Percentiles rank a stretch among this genome's conserved stretches.
These are phyloP conservation scores for Fusarium liriodendri DNA, from an alignment of 2,329 filamentous ascomycete genomes.

Conservation along the genomic window DNA sequence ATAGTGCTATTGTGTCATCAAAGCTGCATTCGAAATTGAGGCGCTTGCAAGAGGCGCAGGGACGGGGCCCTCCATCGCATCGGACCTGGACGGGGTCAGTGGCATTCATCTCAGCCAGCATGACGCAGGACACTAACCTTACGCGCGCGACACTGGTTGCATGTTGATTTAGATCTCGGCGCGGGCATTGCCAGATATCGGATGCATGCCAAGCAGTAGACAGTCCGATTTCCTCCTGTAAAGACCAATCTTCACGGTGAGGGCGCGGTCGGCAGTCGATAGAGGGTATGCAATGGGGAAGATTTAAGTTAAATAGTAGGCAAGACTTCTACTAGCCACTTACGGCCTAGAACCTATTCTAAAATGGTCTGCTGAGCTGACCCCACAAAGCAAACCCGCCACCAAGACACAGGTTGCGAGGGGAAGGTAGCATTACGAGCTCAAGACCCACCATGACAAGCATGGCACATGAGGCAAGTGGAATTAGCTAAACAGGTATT, in stretches of 20 bases:
- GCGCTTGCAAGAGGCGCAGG: slow-evolving; percentile 62
- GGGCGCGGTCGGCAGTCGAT: background rate
- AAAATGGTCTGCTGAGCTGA: too few relatives aligned
- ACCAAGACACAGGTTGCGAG: too few relatives aligned
- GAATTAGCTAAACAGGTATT: too few relatives aligned
- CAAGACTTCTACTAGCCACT: too few relatives aligned
- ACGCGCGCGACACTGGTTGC: background rate
- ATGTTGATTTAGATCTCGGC: background rate
- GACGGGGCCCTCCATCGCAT: slow-evolving; percentile 57
- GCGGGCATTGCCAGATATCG: background rate
- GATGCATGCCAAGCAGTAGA: background rate
- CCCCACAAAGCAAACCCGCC: too few relatives aligned
- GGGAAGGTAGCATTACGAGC: too few relatives aligned
- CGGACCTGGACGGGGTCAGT: slow-evolving; percentile 52
- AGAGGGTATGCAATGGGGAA: background rate
- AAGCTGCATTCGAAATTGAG: slow-evolving; percentile 62
- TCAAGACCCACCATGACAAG: too few relatives aligned
- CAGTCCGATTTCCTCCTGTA: background rate
- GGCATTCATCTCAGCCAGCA: background rate
- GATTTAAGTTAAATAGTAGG: background rate
- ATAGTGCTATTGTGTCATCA: background rate
- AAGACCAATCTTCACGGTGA: background rate
- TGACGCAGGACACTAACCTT: background rate
- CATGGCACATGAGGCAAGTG: too few relatives aligned
- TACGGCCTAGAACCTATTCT: too few relatives aligned